A percentile compares a stretch with the other conserved stretches of the same genome.
phyloP scores from a whole-genome alignment of 2,329 filamentous ascomycete genomes.

The Exophiala dermatitidis region DNA sequence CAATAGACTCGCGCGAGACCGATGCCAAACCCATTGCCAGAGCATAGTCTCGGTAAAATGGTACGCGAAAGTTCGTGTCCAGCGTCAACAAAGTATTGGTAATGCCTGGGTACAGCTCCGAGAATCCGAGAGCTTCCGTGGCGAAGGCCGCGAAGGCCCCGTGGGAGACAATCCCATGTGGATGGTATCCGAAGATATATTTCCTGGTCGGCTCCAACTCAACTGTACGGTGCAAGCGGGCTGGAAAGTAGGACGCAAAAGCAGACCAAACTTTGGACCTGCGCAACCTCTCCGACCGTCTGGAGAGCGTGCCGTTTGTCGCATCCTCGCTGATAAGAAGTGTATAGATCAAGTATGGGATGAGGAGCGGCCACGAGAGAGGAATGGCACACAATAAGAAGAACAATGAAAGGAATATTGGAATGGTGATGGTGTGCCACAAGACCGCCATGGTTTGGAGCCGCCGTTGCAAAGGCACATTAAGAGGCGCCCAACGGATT shows the following conservation, averaged over 20 bases:
- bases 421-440: constrained; percentile 64
- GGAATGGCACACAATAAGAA: constrained; percentile 89
- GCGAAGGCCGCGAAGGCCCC: constrained; percentile 90
- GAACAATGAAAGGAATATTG: constrained; percentile 67
- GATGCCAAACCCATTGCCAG: constrained; percentile 78
- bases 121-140: constrained; percentile 83
- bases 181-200: constrained; percentile 96
- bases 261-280: constrained; percentile 72
- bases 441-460: constrained; percentile 73
- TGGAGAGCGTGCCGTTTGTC: constrained; percentile 65
- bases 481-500: constrained; percentile 78
- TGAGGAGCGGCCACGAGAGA: constrained; percentile 72
- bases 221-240: constrained; percentile 75
- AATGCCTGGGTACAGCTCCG: constrained; percentile 83
- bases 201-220: constrained; percentile 73
- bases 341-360: constrained; percentile 76
- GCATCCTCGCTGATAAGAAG: constrained; percentile 66
- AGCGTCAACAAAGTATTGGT: constrained; percentile 88
- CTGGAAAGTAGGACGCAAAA: constrained; percentile 89
- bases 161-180: constrained; percentile 93
- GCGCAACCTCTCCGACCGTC: constrained; percentile 68
- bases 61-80: constrained; percentile 92
- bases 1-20: constrained; percentile 85
- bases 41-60: constrained; percentile 91
- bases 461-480: constrained; percentile 62